Percentiles rank a stretch among this genome's conserved stretches.
These are phyloP conservation scores for Tieghemiomyces parasiticus DNA, from an alignment of 192 early-diverging fungal genomes.

Conservation along the genomic window DNA sequence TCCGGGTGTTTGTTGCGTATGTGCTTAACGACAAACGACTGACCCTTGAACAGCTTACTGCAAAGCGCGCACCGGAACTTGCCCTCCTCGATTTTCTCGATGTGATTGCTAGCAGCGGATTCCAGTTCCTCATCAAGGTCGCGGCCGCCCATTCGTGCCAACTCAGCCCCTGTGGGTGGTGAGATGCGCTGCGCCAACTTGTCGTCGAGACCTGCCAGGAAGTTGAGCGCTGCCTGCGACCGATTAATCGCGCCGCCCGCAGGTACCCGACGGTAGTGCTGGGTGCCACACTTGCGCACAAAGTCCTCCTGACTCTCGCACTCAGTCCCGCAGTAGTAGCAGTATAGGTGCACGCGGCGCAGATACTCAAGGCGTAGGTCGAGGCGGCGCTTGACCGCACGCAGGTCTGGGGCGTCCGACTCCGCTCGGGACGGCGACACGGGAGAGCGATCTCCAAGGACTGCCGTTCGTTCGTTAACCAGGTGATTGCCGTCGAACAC, in stretches of 20 bases:
- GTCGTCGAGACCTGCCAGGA: constrained; percentile 27
- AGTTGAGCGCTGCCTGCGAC: constrained; percentile 19
- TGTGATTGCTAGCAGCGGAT: constrained; percentile 21
- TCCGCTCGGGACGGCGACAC: constrained; percentile 12
- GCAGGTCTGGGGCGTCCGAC: constrained; percentile 15
- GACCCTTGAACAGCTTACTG: constrained; percentile 86
- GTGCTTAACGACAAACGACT: constrained; percentile 90
- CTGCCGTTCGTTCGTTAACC: constrained; percentile 9
- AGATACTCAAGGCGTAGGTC: constrained; percentile 80
- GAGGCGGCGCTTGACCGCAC: constrained; percentile 24
- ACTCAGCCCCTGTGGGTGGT: constrained; percentile 27
- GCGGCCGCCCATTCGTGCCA: constrained; percentile 30
- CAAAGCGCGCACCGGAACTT: constrained; percentile 84
- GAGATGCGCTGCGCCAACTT: constrained; percentile 35
- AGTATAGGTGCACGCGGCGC: constrained; percentile 80
- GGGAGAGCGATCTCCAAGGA: constrained; percentile 5
- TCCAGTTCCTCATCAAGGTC: constrained; percentile 30
- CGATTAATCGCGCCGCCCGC: constrained; percentile 12
- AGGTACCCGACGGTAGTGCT: constrained; percentile 31
- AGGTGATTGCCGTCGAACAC: constrained; percentile 16
- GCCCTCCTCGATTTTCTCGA: constrained; percentile 43
- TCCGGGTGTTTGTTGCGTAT: constrained; percentile 79
- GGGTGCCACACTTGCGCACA: constrained; percentile 50
- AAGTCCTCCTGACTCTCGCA: constrained; percentile 76
- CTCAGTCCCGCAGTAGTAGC: constrained; percentile 88